Percentiles rank a stretch among this genome's conserved stretches.
These are phyloP conservation scores for Aspergillus sp. DNA, from an alignment of 2,329 filamentous ascomycete genomes.

Conservation along the genomic window DNA sequence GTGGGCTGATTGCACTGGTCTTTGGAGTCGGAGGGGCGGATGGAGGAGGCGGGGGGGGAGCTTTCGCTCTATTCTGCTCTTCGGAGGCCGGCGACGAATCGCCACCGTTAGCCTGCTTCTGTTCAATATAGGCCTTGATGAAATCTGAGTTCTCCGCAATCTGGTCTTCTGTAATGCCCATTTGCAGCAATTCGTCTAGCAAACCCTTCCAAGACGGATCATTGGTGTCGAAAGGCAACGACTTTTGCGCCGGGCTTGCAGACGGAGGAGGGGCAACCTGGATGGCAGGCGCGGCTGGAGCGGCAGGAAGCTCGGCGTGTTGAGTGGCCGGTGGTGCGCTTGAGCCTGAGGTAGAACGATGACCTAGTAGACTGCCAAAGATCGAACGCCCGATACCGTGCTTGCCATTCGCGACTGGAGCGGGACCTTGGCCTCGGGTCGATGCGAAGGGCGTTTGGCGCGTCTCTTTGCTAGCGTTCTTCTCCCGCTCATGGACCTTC, in stretches of 20 bases:
- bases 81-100: slow-evolving; percentile 37
- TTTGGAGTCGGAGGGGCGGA: slow-evolving; percentile 45
- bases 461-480: slow-evolving; percentile 88
- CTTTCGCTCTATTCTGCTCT: slow-evolving; percentile 49
- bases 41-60: slow-evolving; percentile 63
- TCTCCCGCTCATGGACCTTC: slow-evolving; percentile 95
- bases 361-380: slow-evolving; percentile 49
- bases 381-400: slow-evolving; percentile 50
- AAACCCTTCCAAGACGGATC: slow-evolving; percentile 63
- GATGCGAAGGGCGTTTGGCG: slow-evolving; percentile 69
- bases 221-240: slow-evolving; percentile 55
- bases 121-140: slow-evolving; percentile 65
- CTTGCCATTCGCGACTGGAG: slow-evolving; percentile 44
- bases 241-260: slow-evolving; percentile 30
- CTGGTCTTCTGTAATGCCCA: slow-evolving; percentile 68
- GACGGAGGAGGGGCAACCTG: slow-evolving; percentile 34
- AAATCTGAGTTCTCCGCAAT: slow-evolving; percentile 67
- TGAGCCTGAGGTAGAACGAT: slow-evolving; percentile 47
- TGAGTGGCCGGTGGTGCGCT: slow-evolving; percentile 25
- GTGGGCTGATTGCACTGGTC: slow-evolving; percentile 53
- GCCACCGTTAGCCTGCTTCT: slow-evolving; percentile 56
- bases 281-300: slow-evolving; percentile 25
- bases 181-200: slow-evolving; percentile 58
- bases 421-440: slow-evolving; percentile 47
- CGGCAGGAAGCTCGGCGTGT: slow-evolving; percentile 19